These are phyloP conservation scores for Aspergillus persii DNA, from an alignment of 2,329 filamentous ascomycete genomes.

Conservation along the genomic window DNA sequence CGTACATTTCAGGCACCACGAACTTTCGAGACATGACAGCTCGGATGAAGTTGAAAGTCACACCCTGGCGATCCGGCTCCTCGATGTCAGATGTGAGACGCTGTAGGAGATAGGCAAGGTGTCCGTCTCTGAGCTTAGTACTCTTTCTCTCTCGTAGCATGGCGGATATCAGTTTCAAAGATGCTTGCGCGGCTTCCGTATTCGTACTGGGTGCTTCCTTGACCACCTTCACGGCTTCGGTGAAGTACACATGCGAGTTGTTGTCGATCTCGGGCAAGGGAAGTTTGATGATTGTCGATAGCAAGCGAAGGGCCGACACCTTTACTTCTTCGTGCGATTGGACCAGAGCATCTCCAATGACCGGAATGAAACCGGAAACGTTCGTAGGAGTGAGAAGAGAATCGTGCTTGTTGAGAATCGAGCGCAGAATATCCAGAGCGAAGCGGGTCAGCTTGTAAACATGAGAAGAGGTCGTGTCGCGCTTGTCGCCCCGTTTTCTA, in stretches of 20 bases:
- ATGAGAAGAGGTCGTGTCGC: constrained; percentile 72
- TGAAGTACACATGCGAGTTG: constrained; percentile 73
- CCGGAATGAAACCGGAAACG: constrained; percentile 78
- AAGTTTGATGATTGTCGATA: constrained; percentile 81
- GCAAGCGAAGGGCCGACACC: constrained; percentile 78
- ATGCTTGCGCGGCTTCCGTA: constrained; percentile 80
- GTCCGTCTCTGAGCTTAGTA: constrained; percentile 73
- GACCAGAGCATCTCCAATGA: constrained; percentile 82
- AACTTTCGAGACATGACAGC: constrained; percentile 82
- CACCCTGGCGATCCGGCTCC: constrained; percentile 85
- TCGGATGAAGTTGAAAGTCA: constrained; percentile 91
- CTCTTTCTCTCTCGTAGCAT: constrained; percentile 78
- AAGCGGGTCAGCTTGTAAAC: constrained; percentile 87
- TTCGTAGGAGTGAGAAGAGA: constrained; percentile 76
- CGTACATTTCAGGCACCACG: constrained; percentile 84
- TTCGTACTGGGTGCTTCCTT: constrained; percentile 74
- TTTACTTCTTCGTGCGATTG: constrained; percentile 89
- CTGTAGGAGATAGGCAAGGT: constrained; percentile 77
- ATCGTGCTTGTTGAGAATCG: constrained; percentile 82
- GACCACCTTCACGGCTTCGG: constrained; percentile 79
- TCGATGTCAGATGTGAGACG: constrained; percentile 86
- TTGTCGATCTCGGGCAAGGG: constrained; percentile 69
- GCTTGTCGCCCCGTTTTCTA: constrained; percentile 70
- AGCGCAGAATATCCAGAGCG: constrained; percentile 79
- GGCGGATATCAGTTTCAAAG: constrained; percentile 81